These are phyloP conservation scores for Cyberlindnera sargentensis DNA, from an alignment of 805 yeast species.

Conservation along the genomic window DNA sequence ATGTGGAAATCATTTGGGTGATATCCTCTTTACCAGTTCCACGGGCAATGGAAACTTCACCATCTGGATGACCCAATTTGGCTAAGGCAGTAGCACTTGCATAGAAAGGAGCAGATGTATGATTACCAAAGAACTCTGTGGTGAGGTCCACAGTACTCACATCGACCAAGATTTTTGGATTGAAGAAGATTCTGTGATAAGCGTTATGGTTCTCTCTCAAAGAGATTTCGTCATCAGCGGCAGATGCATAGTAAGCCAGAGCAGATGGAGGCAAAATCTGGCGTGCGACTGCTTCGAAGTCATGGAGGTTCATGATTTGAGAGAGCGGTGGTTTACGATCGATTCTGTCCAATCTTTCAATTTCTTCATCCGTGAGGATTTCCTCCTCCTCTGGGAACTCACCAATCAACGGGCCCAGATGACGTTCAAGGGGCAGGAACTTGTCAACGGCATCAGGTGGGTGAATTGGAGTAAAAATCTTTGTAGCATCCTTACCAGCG, in stretches of 20 bases:
- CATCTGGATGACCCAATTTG: slow-evolving; percentile 87
- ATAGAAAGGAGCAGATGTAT: slow-evolving; percentile 72
- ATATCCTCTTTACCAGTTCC: slow-evolving; percentile 69
- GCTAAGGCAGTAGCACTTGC: slow-evolving; percentile 91
- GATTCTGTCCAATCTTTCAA: slow-evolving; percentile 33
- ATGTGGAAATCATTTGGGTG: slow-evolving; percentile 88
- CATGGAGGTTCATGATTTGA: slow-evolving; percentile 69
- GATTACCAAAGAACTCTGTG: slow-evolving; percentile 70
- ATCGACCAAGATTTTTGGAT: slow-evolving; percentile 77
- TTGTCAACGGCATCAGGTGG: slow-evolving; percentile 79
- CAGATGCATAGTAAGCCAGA: slow-evolving; percentile 91
- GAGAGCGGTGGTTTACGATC: slow-evolving; percentile 60
- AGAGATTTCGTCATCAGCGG: slow-evolving; percentile 89
- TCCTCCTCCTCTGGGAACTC: slow-evolving; percentile 31
- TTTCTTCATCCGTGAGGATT: slow-evolving; percentile 30
- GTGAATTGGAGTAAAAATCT: slow-evolving; percentile 81
- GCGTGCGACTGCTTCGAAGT: slow-evolving; percentile 83
- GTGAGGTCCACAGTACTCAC: slow-evolving; percentile 65
- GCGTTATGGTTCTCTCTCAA: slow-evolving; percentile 87
- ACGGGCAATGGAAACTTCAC: slow-evolving; percentile 79
- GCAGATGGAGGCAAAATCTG: slow-evolving; percentile 70
- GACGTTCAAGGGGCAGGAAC: slow-evolving; percentile 50
- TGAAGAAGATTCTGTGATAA: slow-evolving; percentile 80
- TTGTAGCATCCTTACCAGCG: slow-evolving; percentile 81
- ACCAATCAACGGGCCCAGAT: slow-evolving; percentile 49